These are phyloP conservation scores for Chenopodium berlandieri DNA, from an alignment of 148 eudicot genomes.

Conservation along the genomic window DNA sequence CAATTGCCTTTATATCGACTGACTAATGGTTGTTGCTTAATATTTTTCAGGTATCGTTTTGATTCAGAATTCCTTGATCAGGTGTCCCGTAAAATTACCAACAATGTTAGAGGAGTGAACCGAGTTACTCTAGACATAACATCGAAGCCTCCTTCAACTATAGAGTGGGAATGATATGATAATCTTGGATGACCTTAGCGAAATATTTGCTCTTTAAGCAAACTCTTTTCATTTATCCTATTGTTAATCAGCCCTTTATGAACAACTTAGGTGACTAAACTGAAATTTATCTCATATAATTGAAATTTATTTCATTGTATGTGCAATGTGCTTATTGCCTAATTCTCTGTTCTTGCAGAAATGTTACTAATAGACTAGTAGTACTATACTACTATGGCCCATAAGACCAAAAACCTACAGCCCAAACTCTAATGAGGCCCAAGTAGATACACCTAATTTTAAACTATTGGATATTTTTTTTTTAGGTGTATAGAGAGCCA, in stretches of 20 bases:
- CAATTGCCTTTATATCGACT: not conserved
- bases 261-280: constrained; percentile 3
- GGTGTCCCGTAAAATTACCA: constrained; percentile 80
- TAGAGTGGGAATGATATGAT: constrained; percentile 80
- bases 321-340: not conserved
- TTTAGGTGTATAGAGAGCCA: no score
- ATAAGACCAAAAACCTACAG: no score
- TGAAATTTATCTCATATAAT: not conserved
- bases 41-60: constrained; percentile 72
- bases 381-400: no score
- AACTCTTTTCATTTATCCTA: constrained; percentile 1
- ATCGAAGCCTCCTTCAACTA: constrained; percentile 98
- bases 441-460: no score
- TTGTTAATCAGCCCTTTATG: constrained; percentile 10
- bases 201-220: not conserved
- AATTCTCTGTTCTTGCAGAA: not conserved
- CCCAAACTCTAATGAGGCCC: no score
- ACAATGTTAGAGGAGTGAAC: constrained; percentile 78
- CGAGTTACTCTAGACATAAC: constrained; percentile 91
- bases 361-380: no score
- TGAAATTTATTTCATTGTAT: not conserved
- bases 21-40: constrained; percentile 1
- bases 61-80: constrained; percentile 76
- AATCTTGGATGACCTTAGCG: not conserved
- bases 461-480: no score